These are phyloP conservation scores for Leptographium procerum DNA, from an alignment of 2,329 filamentous ascomycete species.

Conservation along the genomic window DNA sequence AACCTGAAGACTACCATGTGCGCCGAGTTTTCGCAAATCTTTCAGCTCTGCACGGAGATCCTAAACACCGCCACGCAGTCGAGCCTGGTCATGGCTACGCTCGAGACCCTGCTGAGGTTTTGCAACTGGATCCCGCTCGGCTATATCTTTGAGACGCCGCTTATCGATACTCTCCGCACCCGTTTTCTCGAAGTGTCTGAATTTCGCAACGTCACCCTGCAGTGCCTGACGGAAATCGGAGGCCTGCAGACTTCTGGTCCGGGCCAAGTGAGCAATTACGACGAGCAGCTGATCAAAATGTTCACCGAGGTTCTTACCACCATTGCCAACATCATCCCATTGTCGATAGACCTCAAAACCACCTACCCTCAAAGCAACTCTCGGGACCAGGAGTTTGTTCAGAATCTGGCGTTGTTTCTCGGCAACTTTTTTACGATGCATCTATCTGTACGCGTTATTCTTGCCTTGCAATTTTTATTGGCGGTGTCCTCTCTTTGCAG, in stretches of 20 bases:
- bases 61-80: conserved; percentile 76
- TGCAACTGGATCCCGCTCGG: conserved; percentile 98
- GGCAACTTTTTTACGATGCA: conserved; percentile 97
- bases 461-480: background rate
- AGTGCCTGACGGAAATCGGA: conserved; percentile 95
- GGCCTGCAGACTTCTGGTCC: conserved; percentile 72
- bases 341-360: conserved; percentile 78
- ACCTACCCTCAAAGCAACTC: conserved; percentile 89
- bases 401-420: conserved; percentile 90
- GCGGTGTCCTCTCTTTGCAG: background rate
- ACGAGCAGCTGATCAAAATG: conserved; percentile 95
- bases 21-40: conserved; percentile 95
- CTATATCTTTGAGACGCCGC: conserved; percentile 95
- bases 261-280: conserved; percentile 61
- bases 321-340: conserved; percentile 85
- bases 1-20: conserved; percentile 99
- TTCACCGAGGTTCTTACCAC: conserved; percentile 93
- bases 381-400: conserved; percentile 91
- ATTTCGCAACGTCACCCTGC: conserved; percentile 92
- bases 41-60: conserved; percentile 93
- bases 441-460: conserved; percentile 49
- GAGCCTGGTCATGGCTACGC: conserved; percentile 86
- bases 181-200: conserved; percentile 88
- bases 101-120: conserved; percentile 90
- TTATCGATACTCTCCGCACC: conserved; percentile 88